Base-by-base conservation (phyloP, 148 eudicot species). In the Pharnaceum exiguum region DNA sequence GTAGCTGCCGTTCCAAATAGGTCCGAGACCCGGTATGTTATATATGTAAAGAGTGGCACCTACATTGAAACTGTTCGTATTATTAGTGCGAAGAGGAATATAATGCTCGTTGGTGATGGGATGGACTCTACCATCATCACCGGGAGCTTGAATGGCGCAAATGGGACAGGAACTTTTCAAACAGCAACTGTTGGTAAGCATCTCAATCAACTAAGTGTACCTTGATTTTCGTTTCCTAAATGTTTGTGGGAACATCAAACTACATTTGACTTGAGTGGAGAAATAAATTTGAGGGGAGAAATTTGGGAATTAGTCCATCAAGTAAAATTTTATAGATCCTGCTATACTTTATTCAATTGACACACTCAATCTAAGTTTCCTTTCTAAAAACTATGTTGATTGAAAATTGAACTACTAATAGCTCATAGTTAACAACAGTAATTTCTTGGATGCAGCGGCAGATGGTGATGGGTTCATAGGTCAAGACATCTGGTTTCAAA, bases 391-490 rank as follows among this genome's bases (percentile, higher is more conserved):
- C n/a, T n/a, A n/a, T n/a, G n/a, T n/a, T n/a, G n/a, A n/a, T n/a
- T n/a, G n/a, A n/a, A n/a, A n/a, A n/a, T n/a, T n/a, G n/a, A n/a
- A n/a, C n/a, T n/a, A n/a, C n/a, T n/a, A n/a, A n/a, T n/a, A n/a
- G n/a, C n/a, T n/a, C n/a, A n/a, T n/a, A n/a, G n/a, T n/a, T n/a
- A n/a, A n/a, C n/a, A n/a, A n/a, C n/a, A n/a, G n/a, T n/a, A n/a
- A n/a, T n/a, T n/a, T n/a, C n/a, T n/a, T n/a, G n/a, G n/a, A 16
- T 57, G n/a, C 59, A 74, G 78, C 71, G 22, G 78, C 67, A 0
- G 67, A 47, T 7, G 78, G 71, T 5, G 63, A 65, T n/a, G 71
- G 74, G 7, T 74, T 74, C 48, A 74, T 74, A 39, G 60, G 57
- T 1, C 58, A 60, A 60, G 74, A 65, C 67, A 64, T 69, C 6